phyloP scores from a whole-genome alignment of 208 protist genomes.

The Trypanosomatidae sp. region DNA sequence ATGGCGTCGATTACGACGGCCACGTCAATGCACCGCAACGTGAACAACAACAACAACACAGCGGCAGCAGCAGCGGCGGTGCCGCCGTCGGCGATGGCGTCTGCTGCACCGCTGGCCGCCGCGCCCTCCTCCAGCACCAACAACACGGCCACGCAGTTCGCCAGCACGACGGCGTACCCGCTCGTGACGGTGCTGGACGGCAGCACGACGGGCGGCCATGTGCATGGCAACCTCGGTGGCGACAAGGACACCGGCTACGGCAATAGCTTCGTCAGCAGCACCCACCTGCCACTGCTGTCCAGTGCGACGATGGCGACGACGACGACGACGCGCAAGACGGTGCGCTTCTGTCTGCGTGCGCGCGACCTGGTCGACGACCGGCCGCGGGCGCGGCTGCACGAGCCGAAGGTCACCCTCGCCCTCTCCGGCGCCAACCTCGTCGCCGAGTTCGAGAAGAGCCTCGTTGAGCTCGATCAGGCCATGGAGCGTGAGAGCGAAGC shows the following conservation, averaged over 20 bases:
- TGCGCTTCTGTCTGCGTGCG: neutral
- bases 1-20: neutral
- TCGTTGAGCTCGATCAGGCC: neutral
- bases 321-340: neutral
- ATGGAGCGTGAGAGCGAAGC: neutral
- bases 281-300: too few relatives aligned
- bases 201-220: too few relatives aligned
- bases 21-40: too few relatives aligned
- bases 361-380: neutral
- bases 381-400: neutral
- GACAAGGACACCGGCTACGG: neutral
- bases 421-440: neutral
- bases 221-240: neutral
- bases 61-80: too few relatives aligned
- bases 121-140: too few relatives aligned
- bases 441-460: neutral
- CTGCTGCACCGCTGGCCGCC: too few relatives aligned
- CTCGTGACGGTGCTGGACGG: too few relatives aligned
- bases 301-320: neutral
- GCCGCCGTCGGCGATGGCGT: too few relatives aligned
- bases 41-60: too few relatives aligned
- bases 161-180: too few relatives aligned
- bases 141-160: too few relatives aligned
- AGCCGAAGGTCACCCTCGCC: neutral
- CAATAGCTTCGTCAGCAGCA: too few relatives aligned